Percentiles rank a stretch among this genome's conserved stretches.
Evolutionary conservation across 352 stramenopile species (phyloP).

Genomic region (Globisporangium barbulae): DNA sequence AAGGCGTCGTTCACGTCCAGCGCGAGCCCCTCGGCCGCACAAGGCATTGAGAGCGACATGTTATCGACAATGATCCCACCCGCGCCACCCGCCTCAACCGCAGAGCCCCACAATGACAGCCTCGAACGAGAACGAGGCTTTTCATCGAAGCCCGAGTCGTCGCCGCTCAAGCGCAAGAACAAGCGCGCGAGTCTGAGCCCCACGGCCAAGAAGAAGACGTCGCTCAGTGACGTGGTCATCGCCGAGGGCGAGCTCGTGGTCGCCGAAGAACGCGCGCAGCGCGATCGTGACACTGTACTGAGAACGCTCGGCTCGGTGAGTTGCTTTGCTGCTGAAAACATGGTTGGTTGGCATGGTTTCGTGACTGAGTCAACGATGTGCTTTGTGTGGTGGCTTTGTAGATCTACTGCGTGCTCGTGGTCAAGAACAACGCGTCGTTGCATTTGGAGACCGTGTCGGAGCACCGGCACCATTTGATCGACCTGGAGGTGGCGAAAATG

Average conservation of each 20-base stretch:
- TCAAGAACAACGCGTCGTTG: slow-evolving; percentile 28
- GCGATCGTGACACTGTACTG: slow-evolving; percentile 12
- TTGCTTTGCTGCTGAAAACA: not conserved
- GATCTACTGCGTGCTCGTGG: slow-evolving; percentile 44
- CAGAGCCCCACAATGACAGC: not conserved
- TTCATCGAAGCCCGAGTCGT: slow-evolving; percentile 1
- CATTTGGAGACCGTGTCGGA: slow-evolving; percentile 38
- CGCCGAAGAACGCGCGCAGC: slow-evolving; percentile 34
- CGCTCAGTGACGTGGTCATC: slow-evolving; percentile 34
- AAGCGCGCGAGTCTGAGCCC: slow-evolving; percentile 34
- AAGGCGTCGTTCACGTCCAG: not conserved
- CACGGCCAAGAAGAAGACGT: slow-evolving; percentile 17
- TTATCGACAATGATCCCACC: not conserved
- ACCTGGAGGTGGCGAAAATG: slow-evolving; percentile 35
- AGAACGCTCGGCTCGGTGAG: slow-evolving; percentile 51
- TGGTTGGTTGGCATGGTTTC: slow-evolving; percentile 1
- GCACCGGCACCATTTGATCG: slow-evolving; percentile 31
- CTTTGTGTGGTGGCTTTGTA: slow-evolving; percentile 9
- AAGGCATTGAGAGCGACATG: not conserved
- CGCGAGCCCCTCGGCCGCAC: not conserved
- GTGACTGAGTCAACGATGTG: not conserved
- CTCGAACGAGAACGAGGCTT: not conserved
- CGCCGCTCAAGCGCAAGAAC: slow-evolving; percentile 32
- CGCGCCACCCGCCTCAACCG: not conserved
- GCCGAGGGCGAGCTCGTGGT: slow-evolving; percentile 49